Evolutionary conservation across 768 basidiomycete genomes (phyloP).

Genomic region (Podaxis sp.): DNA sequence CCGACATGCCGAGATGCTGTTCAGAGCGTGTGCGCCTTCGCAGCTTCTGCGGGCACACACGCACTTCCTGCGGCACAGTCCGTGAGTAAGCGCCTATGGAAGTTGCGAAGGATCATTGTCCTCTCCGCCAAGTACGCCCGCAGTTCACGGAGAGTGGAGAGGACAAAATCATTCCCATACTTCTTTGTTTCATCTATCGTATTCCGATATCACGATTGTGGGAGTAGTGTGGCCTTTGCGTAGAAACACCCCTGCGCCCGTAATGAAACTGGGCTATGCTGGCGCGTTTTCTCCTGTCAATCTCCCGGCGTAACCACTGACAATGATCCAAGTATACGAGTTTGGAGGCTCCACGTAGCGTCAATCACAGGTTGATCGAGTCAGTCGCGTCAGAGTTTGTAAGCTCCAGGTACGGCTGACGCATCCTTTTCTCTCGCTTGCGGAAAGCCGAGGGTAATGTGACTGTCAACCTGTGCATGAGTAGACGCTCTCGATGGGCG

Average conservation of each 20-base stretch:
- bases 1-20: neutral
- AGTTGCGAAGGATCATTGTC: neutral
- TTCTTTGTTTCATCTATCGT: neutral
- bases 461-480: neutral
- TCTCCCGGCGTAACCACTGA: neutral
- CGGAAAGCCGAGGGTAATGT: neutral
- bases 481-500: neutral
- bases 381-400: neutral
- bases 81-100: neutral
- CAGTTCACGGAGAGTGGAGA: neutral
- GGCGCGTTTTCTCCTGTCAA: neutral
- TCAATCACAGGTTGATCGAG: neutral
- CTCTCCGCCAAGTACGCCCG: slow-evolving; percentile 2
- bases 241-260: neutral
- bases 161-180: neutral
- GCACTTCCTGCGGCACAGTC: slow-evolving; percentile 6
- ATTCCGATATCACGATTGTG: neutral
- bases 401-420: slow-evolving; percentile 1
- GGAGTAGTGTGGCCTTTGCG: neutral
- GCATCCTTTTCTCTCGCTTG: neutral
- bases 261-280: neutral
- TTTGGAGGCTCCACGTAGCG: neutral
- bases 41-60: slow-evolving; percentile 3
- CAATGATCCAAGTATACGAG: slow-evolving; percentile 2
- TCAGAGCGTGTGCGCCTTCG: neutral